phyloP scores from a whole-genome alignment of 495 filamentous ascomycete genomes.

The Tuber calosporum region DNA sequence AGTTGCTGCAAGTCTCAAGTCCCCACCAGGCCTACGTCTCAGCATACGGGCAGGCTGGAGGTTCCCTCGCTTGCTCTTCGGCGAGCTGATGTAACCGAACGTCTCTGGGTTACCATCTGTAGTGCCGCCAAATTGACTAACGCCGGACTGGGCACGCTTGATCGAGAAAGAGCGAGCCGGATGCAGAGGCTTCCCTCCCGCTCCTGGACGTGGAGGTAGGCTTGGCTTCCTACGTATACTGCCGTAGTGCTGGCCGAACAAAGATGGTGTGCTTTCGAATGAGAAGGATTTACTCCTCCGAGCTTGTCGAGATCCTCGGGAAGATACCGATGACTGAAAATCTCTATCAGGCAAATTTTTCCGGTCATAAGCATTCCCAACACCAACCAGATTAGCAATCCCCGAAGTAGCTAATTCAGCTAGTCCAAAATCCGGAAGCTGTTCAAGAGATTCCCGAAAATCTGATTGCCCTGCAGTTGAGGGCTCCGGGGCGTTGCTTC shows the following conservation, averaged over 20 bases:
- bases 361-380: background rate
- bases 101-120: conserved; percentile 37
- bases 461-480: conserved; percentile 4
- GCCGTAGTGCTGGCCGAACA: conserved; percentile 5
- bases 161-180: conserved; percentile 38
- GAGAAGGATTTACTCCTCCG: conserved; percentile 43
- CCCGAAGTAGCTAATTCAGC: background rate
- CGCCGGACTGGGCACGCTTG: conserved; percentile 27
- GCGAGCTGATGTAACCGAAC: conserved; percentile 17
- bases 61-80: background rate
- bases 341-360: background rate
- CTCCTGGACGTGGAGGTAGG: conserved; percentile 13
- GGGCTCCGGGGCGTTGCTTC: conserved; percentile 26
- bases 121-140: conserved; percentile 27
- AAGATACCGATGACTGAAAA: conserved; percentile 19
- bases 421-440: background rate
- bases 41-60: conserved; percentile 49
- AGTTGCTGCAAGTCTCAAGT: conserved; percentile 71
- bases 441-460: background rate
- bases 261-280: conserved; percentile 39
- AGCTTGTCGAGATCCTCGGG: conserved; percentile 22
- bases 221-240: conserved; percentile 21
- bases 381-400: background rate
- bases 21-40: conserved; percentile 78
- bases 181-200: conserved; percentile 40